Conservation (phyloP, 306 rosid genomes). For the Quercus engelmannii region DNA sequence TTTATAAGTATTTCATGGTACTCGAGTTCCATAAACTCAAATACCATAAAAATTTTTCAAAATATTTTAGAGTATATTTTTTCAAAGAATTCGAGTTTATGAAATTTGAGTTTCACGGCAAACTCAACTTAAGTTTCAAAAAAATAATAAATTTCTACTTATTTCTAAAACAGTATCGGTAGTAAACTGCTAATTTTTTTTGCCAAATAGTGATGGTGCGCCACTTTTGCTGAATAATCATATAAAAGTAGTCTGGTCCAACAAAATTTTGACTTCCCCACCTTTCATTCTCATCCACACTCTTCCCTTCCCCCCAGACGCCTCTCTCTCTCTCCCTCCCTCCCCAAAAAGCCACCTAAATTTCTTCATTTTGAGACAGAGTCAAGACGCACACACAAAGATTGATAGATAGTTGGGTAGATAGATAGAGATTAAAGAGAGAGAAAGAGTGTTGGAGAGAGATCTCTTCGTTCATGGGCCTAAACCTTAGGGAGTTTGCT, state of each 20-base stretch:
- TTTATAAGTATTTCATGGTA: no score
- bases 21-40: no score
- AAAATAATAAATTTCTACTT: no score
- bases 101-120: accelerated
- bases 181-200: no score
- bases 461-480: conserved; percentile 59
- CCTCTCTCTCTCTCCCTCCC: neutral
- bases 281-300: neutral
- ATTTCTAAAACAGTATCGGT: no score
- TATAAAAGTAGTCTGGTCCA: neutral
- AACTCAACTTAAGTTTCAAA: no score
- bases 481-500: conserved; percentile 17
- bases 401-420: no score
- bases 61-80: no score
- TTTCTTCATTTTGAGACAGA: neutral
- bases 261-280: neutral
- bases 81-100: no score
- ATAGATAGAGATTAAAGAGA: neutral
- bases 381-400: neutral
- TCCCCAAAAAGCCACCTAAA: neutral
- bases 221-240: no score
- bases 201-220: no score
- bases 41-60: no score
- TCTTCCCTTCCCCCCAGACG: neutral
- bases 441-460: neutral